A percentile compares a stretch with the other conserved stretches of the same genome.
phyloP scores from a whole-genome alignment of 1,284 basidiomycete genomes.

The Trichosporon sp. region DNA sequence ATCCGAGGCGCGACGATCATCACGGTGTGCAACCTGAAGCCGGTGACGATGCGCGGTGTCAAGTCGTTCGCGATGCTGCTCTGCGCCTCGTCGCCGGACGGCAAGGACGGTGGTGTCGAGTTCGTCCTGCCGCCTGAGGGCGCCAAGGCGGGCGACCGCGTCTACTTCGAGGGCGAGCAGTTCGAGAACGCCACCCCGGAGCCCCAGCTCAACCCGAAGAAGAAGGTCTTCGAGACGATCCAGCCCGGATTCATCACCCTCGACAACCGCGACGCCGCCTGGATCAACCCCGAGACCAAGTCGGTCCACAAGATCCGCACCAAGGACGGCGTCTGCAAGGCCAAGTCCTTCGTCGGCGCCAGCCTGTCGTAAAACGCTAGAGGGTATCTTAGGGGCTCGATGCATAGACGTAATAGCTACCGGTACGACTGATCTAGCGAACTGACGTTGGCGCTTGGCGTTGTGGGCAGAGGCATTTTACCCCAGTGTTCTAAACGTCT shows the following conservation, averaged over 20 bases:
- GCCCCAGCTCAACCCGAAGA: conserved; percentile 86
- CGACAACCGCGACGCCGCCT: conserved; percentile 78
- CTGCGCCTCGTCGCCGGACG: conserved; percentile 67
- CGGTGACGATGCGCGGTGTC: conserved; percentile 89
- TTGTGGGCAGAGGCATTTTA: no score
- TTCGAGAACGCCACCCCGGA: conserved; percentile 70
- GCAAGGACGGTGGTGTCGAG: conserved; percentile 86
- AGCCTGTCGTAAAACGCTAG: conserved; percentile 63
- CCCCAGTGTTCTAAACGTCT: no score
- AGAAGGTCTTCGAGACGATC: conserved; percentile 93
- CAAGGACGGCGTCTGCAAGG: conserved; percentile 70
- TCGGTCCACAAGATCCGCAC: conserved; percentile 77
- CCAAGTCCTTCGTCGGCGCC: conserved; percentile 78
- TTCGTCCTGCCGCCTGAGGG: conserved; percentile 80
- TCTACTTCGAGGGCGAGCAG: conserved; percentile 86
- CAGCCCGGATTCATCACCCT: conserved; percentile 86
- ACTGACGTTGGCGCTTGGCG: neutral
- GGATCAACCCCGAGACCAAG: conserved; percentile 81
- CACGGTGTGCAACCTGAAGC: conserved; percentile 87
- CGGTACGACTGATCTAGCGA: neutral
- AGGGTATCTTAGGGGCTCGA: neutral
- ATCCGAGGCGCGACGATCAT: conserved; percentile 82
- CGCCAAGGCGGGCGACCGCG: conserved; percentile 79
- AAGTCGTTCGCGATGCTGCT: conserved; percentile 97
- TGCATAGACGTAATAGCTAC: conserved; percentile 4